Conservation (phyloP, 495 filamentous ascomycete genomes). For the Aspergillus asperescens region DNA sequence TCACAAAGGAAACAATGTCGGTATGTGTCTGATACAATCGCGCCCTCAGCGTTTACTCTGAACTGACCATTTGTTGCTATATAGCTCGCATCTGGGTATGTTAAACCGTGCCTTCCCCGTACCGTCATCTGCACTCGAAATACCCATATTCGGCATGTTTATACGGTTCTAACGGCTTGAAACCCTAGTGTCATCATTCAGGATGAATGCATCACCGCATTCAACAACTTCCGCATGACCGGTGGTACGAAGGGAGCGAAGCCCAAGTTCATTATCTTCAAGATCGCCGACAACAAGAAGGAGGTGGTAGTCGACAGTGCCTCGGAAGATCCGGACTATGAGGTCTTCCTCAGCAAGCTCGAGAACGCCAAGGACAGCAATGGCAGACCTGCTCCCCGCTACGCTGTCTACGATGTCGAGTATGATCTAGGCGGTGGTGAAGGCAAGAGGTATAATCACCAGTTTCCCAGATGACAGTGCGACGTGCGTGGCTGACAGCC, state of each 20-base stretch:
- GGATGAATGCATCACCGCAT: constrained; percentile 73
- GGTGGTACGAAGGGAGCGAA: constrained; percentile 65
- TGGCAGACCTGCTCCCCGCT: constrained; percentile 67
- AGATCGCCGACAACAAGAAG: constrained; percentile 90
- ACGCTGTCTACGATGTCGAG: constrained; percentile 90
- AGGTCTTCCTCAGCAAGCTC: constrained; percentile 75
- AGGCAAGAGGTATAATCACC: constrained; percentile 61
- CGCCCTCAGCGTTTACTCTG: constrained; percentile 13
- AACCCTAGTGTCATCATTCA: constrained; percentile 64
- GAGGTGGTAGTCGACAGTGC: constrained; percentile 77
- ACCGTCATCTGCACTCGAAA: constrained; percentile 2
- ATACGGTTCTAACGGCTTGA: constrained; percentile 20
- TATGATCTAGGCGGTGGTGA: constrained; percentile 74
- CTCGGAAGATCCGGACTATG: constrained; percentile 60
- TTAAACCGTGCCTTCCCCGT: constrained; percentile 13
- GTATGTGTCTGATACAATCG: constrained; percentile 22
- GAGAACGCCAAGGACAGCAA: constrained; percentile 61
- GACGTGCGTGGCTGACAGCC: constrained; percentile 3
- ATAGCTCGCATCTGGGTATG: constrained; percentile 47
- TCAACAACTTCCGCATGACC: constrained; percentile 87
- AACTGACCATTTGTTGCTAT: constrained; percentile 7
- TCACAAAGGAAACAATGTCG: constrained; percentile 41
- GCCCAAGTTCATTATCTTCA: constrained; percentile 95
- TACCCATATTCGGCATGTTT: not conserved
- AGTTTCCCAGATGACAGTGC: not conserved